Evolutionary conservation across 768 basidiomycete species (phyloP), one percentile per base, ranked within the genome.

Genomic region (Russula olivacea): DNA sequence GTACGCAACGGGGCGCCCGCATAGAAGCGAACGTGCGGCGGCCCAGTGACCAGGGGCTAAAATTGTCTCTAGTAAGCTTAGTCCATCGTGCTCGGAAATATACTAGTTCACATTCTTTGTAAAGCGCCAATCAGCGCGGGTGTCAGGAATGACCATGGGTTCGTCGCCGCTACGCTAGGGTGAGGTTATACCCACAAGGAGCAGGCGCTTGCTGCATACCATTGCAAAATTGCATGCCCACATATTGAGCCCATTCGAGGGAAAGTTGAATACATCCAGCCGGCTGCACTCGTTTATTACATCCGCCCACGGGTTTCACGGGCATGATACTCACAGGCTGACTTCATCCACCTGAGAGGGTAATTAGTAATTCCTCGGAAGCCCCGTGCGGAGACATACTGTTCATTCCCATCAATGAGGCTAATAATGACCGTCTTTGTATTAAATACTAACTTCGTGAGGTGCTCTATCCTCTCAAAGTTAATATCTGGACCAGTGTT

Each of bases 391-490:
- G 25, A 28, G 41, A 72, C 88, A 74, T 75, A 91, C 88, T 92
- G 89, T 63, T 90, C 88, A 48, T 86, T 84, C 14, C 84, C 85
- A 71, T 96, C 93, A n/a, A 93, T 80, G 41, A 96, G 76, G 9
- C 88, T 84, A 23, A 98, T 89, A 25, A 85, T 73, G 2, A 95
- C 93, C 15, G 89, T 86, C 71, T 90, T 91, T 2, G 93, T 90
- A 70, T 82, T 89, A 74, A 98, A 98, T 8, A 98, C 95, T 45
- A 97, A 77, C 75, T 95, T 95, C 45, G 89, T 90, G 30, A 98
- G 81, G 72, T 96, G 93, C 17, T 87, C 91, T 67, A 97, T 95
- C 19, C 95, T 84, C 73, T 97, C 94, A 71, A 98, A 97, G 72
- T 96, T 95, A 65, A 83, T 78, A 72, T 98, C 95, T 10, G 86